A percentile compares a stretch with the other conserved stretches of the same genome.
These are phyloP conservation scores for Heterobasidion occidentale DNA, from an alignment of 1,284 basidiomycete species.

Conservation along the genomic window DNA sequence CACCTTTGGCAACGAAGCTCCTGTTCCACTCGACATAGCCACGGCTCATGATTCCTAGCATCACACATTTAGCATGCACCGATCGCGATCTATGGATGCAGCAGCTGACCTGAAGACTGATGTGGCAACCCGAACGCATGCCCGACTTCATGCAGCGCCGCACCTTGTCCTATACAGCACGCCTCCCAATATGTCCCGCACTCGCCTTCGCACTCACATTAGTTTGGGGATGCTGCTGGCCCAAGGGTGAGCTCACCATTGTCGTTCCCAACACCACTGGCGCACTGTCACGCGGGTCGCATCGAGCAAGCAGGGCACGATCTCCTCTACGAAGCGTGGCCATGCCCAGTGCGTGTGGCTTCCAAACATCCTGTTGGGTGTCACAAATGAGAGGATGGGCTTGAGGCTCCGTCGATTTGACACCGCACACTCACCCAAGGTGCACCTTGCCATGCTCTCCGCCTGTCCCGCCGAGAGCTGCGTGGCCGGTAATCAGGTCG, in stretches of 20 bases:
- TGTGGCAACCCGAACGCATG: background rate
- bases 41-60: background rate
- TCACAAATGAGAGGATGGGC: background rate
- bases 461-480: background rate
- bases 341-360: slow-evolving; percentile 1
- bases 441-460: background rate
- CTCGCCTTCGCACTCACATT: background rate
- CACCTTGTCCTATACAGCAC: background rate
- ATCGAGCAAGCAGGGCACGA: background rate
- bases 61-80: background rate
- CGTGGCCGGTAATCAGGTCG: background rate
- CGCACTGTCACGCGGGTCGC: background rate
- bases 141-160: slow-evolving; percentile 1
- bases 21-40: slow-evolving; percentile 3
- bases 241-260: no score
- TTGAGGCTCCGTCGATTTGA: background rate
- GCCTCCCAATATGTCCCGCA: slow-evolving; percentile 2
- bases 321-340: slow-evolving; percentile 1
- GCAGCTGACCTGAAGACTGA: background rate
- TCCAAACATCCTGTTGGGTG: background rate
- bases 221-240: background rate
- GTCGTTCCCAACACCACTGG: no score
- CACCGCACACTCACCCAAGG: background rate
- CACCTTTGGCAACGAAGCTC: background rate
- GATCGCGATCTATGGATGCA: background rate